Conservation (phyloP, 129 eudicot genomes). For the Helianthus tuberosus region DNA sequence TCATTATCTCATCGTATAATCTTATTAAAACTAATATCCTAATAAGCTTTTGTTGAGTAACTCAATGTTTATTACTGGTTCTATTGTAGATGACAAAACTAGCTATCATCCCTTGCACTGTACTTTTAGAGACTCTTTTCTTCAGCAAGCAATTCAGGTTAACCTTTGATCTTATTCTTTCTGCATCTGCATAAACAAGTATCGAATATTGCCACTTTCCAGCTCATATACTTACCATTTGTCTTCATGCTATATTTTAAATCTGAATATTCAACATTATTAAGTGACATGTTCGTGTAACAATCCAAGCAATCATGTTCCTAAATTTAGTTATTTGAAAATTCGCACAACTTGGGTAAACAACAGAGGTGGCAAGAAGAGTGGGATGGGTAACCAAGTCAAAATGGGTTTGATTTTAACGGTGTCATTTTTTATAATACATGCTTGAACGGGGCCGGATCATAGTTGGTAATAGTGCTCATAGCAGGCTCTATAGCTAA, state of each 20-base stretch:
- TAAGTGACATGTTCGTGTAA: constrained; percentile 4
- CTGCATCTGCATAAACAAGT: background rate
- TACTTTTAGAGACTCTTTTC: constrained; percentile 85
- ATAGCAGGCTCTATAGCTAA: too few relatives aligned
- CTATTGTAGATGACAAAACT: constrained; percentile 87
- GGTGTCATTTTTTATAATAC: background rate
- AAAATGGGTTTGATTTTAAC: background rate
- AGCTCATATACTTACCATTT: constrained; percentile 17
- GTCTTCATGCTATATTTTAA: constrained; percentile 7
- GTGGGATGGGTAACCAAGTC: background rate
- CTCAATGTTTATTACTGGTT: constrained; percentile 21
- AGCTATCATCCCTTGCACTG: constrained; percentile 95
- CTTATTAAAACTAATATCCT: background rate
- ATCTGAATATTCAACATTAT: background rate
- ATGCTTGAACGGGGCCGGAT: background rate
- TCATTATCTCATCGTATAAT: constrained; percentile 2
- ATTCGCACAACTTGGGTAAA: background rate
- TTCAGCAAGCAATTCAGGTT: constrained; percentile 88
- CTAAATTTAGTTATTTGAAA: background rate
- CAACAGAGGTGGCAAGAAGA: background rate
- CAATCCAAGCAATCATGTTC: constrained; percentile 13
- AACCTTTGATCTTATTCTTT: constrained; percentile 27
- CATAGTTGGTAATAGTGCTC: too few relatives aligned
- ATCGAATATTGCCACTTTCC: background rate
- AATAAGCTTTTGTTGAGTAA: constrained; percentile 7